Conservation (phyloP, 2,329 filamentous ascomycete species). For the Stachybotrys elegans region DNA sequence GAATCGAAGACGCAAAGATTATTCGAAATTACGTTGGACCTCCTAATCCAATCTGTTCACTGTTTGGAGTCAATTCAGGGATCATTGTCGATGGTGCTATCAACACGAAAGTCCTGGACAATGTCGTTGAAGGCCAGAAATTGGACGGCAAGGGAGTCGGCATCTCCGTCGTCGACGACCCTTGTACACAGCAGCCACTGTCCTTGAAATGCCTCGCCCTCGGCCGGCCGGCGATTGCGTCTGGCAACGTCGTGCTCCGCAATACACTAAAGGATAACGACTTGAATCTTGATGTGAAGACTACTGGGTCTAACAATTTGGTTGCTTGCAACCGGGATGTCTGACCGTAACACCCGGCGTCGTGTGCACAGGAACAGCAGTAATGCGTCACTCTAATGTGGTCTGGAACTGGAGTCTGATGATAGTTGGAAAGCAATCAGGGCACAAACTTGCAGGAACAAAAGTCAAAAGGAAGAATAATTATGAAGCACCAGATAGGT, state of each 20-base stretch:
- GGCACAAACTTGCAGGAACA: neutral
- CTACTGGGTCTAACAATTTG: constrained; percentile 16
- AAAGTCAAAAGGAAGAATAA: neutral
- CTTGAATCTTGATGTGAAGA: constrained; percentile 15
- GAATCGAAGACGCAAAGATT: constrained; percentile 21
- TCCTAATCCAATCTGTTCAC: constrained; percentile 10
- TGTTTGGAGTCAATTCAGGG: constrained; percentile 10
- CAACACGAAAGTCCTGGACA: constrained; percentile 20
- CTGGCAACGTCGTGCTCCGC: constrained; percentile 18
- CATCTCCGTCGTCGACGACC: constrained; percentile 19
- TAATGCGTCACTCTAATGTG: neutral
- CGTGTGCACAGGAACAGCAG: neutral
- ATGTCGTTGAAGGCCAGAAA: constrained; percentile 20
- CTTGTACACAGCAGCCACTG: constrained; percentile 3
- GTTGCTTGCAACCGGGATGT: constrained; percentile 20
- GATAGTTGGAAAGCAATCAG: neutral
- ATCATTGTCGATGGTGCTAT: constrained; percentile 22
- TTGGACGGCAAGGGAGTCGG: constrained; percentile 12
- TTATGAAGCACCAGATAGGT: too few species aligned
- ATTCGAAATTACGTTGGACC: constrained; percentile 21
- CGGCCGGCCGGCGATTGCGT: constrained; percentile 12
- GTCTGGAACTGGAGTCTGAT: neutral
- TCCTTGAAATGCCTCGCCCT: constrained; percentile 12
- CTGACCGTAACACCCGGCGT: too few species aligned
- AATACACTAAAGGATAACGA: constrained; percentile 25